Evolutionary conservation across 2,329 filamentous ascomycete species (phyloP), one percentile per base, ranked within the genome.

Genomic region (Tolypocladium album): DNA sequence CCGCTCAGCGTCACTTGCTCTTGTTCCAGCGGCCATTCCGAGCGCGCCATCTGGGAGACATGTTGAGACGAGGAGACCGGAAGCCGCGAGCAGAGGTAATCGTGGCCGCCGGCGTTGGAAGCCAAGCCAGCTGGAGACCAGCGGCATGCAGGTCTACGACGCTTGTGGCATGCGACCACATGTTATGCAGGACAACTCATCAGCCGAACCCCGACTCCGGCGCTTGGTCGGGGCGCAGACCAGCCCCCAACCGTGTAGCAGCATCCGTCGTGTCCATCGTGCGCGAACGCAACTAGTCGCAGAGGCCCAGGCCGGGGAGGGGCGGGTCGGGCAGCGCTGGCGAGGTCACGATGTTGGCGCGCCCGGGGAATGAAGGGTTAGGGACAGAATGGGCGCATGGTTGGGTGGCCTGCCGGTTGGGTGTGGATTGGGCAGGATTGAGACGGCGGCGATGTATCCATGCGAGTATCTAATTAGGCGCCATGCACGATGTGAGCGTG

Each of bases 121-220:
- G 31, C 47, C 47, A 31, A 34, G 31, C 20, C 36, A 36, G 27
- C 27, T 7, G 27, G 39, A 31, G 53, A 9, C 22, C 40, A 57
- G 43, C 57, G 31, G 27, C 39, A 50, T 52, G 47, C 47, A 34
- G 40, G 36, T 22, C 34, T 20, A 42, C 15, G 40, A 53, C 34
- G 22, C 39, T 24, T n/a, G n/a, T 61, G 61, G 45, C 56, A 60
- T 60, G 59, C 50, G 47, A 55, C 40, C 47, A 24, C n/a, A 58
- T 22, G 47, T 24, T 38, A 63, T 59, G 62, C 62, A 64, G 58
- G 61, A 63, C 62, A 64, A 64, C 61, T 60, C 62, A 64, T 64
- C 62, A 50, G 40, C 39, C 38, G 31, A 55, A 55, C 50, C 50
- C 31, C 50, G 50, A 55, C 50, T 13, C 31, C 50, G 50, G 50